Conservation (phyloP, 371 early-diverging fungal genomes). For the Mucor saturninus region DNA sequence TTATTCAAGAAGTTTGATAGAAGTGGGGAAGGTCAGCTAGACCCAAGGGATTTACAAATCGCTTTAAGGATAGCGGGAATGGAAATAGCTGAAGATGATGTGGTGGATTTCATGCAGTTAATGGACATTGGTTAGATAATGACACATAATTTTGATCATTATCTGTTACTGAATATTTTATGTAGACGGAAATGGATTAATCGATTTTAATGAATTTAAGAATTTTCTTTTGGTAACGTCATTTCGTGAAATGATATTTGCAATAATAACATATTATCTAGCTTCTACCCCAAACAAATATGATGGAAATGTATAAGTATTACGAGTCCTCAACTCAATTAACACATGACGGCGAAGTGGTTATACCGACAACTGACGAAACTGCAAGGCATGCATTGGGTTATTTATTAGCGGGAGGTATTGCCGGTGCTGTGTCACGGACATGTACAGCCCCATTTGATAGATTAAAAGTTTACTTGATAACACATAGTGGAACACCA, state of each 20-base stretch:
- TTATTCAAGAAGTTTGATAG: conserved; percentile 67
- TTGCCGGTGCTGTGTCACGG: conserved; percentile 79
- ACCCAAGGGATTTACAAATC: conserved; percentile 53
- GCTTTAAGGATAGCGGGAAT: conserved; percentile 64
- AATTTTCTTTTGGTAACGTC: conserved; percentile 68
- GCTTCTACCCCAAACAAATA: conserved; percentile 49
- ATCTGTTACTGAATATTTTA: neutral
- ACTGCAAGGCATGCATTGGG: conserved; percentile 51
- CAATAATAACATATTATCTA: conserved; percentile 5
- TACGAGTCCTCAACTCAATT: conserved; percentile 63
- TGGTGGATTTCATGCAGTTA: conserved; percentile 59
- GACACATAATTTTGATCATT: neutral
- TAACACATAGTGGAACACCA: conserved; percentile 46
- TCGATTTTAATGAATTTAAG: conserved; percentile 71
- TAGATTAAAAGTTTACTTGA: conserved; percentile 75
- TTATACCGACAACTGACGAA: conserved; percentile 58
- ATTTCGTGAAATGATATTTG: neutral
- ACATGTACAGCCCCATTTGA: conserved; percentile 83
- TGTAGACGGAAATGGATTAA: conserved; percentile 62
- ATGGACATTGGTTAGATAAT: conserved; percentile 55
- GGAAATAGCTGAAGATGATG: conserved; percentile 60
- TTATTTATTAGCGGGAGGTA: conserved; percentile 75
- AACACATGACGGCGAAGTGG: conserved; percentile 64
- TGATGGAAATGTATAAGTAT: conserved; percentile 65
- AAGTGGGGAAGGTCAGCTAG: conserved; percentile 61